Base-by-base conservation (phyloP, 257 asterid species). In the Eustoma russellianum region DNA sequence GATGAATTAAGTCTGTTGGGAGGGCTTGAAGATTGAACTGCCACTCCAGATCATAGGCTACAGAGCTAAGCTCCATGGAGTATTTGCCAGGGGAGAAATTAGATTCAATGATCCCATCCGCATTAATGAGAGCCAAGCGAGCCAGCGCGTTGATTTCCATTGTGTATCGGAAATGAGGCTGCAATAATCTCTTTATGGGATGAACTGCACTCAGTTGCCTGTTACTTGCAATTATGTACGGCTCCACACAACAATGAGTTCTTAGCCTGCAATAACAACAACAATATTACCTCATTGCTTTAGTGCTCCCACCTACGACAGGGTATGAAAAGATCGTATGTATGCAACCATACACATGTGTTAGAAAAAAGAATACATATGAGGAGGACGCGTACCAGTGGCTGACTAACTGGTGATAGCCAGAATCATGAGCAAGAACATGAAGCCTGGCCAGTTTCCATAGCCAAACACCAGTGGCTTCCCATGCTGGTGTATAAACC, bases 111-210 rank as follows among this genome's bases (percentile, higher is more conserved):
- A 83, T 60, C n/a, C 97, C 95, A 34, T 34, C 14, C 0, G 70
- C 79, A 48, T 79, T 89, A 13, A 89, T 70, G 35, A 89, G 86
- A 1, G 57, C 61, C 38, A n/a, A 54, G 8, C 97, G 94, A 13
- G 90, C 97, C 65, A 78, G 51, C 1, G 86, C 84, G 18, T 89
- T 89, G 35, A 89, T 89, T 74, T 83, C 90, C 95, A 89, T 83
- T n/a, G 97, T 89, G 79, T 83, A 83, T 5, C 94, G 78, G 3
- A 85, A 63, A 56, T 83, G 95, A 50, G 97, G 97, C 41, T 69
- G 82, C 48, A 89, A 45, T 17, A 86, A 68, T 62, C 84, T 70
- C 40, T 77, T 63, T 13, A 89, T 83, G 0, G 95, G 97, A 61
- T 89, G 97, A 90, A 86, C 68, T 19, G 79, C 76, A 11, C 97